These are phyloP conservation scores for Pleurostoma richardsiae DNA, from an alignment of 2,329 filamentous ascomycete genomes.

Conservation along the genomic window DNA sequence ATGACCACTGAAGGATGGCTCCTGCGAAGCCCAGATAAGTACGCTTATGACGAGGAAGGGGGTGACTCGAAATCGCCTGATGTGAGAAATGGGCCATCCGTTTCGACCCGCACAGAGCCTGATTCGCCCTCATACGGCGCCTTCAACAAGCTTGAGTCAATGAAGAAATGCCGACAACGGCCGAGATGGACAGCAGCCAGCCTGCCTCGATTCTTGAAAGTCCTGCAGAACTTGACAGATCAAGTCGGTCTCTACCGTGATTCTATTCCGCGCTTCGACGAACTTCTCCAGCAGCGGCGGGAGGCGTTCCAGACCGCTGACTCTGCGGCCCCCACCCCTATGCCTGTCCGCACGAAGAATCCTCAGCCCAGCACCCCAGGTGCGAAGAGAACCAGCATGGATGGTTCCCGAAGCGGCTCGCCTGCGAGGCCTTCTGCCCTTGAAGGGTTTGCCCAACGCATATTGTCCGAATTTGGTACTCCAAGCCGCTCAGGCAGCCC, in stretches of 20 bases:
- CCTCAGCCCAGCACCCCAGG: slow-evolving; percentile 15
- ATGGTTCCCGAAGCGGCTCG: slow-evolving; percentile 43
- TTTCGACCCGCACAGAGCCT: slow-evolving; percentile 34
- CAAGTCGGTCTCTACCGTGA: slow-evolving; percentile 59
- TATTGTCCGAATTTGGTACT: slow-evolving; percentile 54
- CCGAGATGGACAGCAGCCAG: slow-evolving; percentile 48
- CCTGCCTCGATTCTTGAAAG: slow-evolving; percentile 47
- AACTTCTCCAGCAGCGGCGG: slow-evolving; percentile 61
- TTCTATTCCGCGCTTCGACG: slow-evolving; percentile 67
- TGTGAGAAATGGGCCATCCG: slow-evolving; percentile 26
- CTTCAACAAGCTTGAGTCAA: slow-evolving; percentile 36
- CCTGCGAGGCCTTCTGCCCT: slow-evolving; percentile 49
- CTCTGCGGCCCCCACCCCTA: slow-evolving; percentile 27
- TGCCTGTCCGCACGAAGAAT: slow-evolving; percentile 15
- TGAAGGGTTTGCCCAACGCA: slow-evolving; percentile 58
- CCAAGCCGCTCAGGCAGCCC: slow-evolving; percentile 46
- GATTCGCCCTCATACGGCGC: slow-evolving; percentile 34
- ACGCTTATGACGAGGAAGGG: slow-evolving; percentile 41
- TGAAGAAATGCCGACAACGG: slow-evolving; percentile 46
- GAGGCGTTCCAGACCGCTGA: slow-evolving; percentile 60
- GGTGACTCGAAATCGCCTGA: slow-evolving; percentile 1
- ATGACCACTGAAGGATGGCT: slow-evolving; percentile 90
- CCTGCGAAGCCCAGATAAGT: slow-evolving; percentile 64
- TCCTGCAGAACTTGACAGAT: slow-evolving; percentile 55
- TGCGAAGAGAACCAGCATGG: slow-evolving; percentile 35